Conservation (phyloP, 306 rosid genomes). For the Erythrophleum fordii region DNA sequence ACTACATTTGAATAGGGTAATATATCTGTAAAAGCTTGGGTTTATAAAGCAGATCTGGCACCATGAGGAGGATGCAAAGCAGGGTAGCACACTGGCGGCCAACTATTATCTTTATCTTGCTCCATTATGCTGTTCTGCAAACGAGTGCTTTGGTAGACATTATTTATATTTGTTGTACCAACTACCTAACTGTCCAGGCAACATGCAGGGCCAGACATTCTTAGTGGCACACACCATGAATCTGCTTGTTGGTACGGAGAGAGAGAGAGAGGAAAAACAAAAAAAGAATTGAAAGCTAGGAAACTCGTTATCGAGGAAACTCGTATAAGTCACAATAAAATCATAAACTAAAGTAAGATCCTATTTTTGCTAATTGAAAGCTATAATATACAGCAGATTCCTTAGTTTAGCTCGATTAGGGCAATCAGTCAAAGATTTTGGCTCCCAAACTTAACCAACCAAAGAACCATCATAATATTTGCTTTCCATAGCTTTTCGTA, state of each 20-base stretch:
- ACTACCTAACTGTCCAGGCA: conserved; percentile 10
- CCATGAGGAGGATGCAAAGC: not conserved
- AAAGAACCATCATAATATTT: not conserved
- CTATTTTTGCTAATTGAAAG: not conserved
- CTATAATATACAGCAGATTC: not conserved
- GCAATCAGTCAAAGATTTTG: not conserved
- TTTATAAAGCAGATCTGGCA: not conserved
- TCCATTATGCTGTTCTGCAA: not conserved
- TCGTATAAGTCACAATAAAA: not conserved
- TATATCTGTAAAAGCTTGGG: not conserved
- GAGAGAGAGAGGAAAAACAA: no score
- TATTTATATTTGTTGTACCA: conserved; percentile 1
- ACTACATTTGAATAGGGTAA: not conserved
- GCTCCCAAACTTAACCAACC: not conserved
- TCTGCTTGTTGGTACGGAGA: conserved; percentile 30
- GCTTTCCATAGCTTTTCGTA: not conserved
- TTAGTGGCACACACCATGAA: conserved; percentile 39
- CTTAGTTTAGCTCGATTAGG: not conserved
- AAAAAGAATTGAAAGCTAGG: no score
- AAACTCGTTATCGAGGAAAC: no score
- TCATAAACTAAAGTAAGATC: not conserved
- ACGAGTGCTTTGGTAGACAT: conserved; percentile 29
- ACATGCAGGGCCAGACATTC: conserved; percentile 6
- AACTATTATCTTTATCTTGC: not conserved
- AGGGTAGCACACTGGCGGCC: no score